Percentiles rank a stretch among this genome's conserved stretches.
phyloP scores from a whole-genome alignment of 768 basidiomycete genomes.

The Tulasnella sp. region DNA sequence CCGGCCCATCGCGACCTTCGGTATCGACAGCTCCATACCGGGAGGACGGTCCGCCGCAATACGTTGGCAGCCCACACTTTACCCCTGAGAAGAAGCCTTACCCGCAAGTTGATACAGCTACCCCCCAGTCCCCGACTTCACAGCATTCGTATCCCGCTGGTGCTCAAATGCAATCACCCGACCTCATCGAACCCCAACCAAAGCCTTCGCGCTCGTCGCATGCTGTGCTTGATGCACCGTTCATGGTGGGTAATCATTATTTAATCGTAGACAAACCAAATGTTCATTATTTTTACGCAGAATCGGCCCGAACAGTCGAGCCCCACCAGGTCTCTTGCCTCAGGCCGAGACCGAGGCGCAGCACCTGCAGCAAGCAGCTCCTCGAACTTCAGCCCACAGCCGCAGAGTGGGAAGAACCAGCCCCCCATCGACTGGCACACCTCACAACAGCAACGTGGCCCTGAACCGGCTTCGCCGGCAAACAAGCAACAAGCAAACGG shows the following conservation, averaged over 20 bases:
- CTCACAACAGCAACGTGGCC: neutral
- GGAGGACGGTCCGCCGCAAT: neutral
- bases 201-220: constrained; percentile 12
- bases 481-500: neutral
- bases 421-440: neutral
- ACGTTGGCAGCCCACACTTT: neutral
- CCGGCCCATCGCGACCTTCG: neutral
- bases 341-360: neutral
- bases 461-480: neutral
- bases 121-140: constrained; percentile 3
- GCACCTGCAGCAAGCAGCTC: neutral
- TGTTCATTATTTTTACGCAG: constrained; percentile 5
- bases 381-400: neutral
- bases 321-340: neutral
- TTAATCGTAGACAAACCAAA: neutral
- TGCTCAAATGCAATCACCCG: constrained; percentile 17
- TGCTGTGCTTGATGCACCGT: constrained; percentile 20
- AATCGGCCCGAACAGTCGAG: neutral
- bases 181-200: constrained; percentile 18
- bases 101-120: neutral
- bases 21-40: neutral
- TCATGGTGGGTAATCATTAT: constrained; percentile 12
- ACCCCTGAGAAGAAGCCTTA: neutral
- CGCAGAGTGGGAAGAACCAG: neutral
- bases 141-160: constrained; percentile 15